phyloP scores from a whole-genome alignment of 108 stramenopile species.

The Nitzschia sp. region DNA sequence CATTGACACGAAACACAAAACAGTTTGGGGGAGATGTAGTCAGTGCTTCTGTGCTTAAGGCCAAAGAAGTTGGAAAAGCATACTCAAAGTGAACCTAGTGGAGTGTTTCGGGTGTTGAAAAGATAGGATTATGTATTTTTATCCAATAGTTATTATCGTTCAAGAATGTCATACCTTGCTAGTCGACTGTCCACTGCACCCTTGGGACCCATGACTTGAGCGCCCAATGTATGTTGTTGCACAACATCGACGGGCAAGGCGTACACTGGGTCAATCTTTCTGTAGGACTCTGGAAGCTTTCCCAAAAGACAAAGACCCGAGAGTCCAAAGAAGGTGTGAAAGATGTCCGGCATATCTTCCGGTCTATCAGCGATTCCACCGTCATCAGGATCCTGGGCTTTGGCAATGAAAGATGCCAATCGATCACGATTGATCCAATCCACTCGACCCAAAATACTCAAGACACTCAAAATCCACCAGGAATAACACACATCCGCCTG shows the following conservation, averaged over 20 bases:
- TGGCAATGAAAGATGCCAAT: constrained; percentile 87
- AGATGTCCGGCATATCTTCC: constrained; percentile 93
- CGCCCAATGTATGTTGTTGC: constrained; percentile 46
- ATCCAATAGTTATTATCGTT: constrained; percentile 10
- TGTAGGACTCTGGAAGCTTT: constrained; percentile 52
- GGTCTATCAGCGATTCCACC: constrained; percentile 98
- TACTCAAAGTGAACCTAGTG: background rate
- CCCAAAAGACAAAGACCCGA: constrained; percentile 88
- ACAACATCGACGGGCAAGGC: constrained; percentile 84
- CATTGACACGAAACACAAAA: constrained; percentile 19
- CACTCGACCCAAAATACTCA: constrained; percentile 91
- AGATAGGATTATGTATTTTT: background rate
- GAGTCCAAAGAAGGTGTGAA: constrained; percentile 98
- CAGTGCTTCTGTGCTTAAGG: constrained; percentile 20
- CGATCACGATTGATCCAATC: constrained; percentile 84
- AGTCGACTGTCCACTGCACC: constrained; percentile 44
- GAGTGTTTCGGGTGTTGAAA: background rate
- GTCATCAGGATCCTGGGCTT: constrained; percentile 96
- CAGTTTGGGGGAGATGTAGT: constrained; percentile 15
- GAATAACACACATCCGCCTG: constrained; percentile 99
- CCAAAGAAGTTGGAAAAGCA: constrained; percentile 10
- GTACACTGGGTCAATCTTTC: constrained; percentile 84
- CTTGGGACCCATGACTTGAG: constrained; percentile 50
- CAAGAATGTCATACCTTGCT: constrained; percentile 32
- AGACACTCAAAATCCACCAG: constrained; percentile 95